Evolutionary conservation across 768 basidiomycete species (phyloP).

Genomic region (Kwoniella dejecticola): DNA sequence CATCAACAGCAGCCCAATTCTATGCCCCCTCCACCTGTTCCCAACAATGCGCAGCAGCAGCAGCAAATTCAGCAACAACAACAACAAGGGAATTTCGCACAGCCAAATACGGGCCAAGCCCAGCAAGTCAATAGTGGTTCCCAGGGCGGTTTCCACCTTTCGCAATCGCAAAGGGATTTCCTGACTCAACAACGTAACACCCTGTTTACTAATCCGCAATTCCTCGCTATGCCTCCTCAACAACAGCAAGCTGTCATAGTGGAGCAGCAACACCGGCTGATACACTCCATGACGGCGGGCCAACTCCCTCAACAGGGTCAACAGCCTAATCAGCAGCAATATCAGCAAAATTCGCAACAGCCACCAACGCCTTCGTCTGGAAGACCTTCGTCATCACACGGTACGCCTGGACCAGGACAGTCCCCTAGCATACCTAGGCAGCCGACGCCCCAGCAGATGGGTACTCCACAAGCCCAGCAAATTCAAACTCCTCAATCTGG

Average conservation of each 20-base stretch:
- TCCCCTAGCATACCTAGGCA: constrained; percentile 35
- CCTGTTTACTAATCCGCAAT: constrained; percentile 23
- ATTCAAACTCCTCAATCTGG: constrained; percentile 45
- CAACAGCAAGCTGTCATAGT: constrained; percentile 28
- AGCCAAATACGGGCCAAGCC: neutral
- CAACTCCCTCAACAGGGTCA: constrained; percentile 17
- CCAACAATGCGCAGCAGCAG: constrained; percentile 18
- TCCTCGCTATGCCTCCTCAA: constrained; percentile 26
- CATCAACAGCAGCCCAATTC: constrained; percentile 18
- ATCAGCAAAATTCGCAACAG: constrained; percentile 24
- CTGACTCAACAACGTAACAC: constrained; percentile 18
- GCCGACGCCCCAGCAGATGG: constrained; percentile 41
- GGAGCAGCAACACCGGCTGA: constrained; percentile 28
- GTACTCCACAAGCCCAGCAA: constrained; percentile 59
- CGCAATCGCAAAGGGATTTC: constrained; percentile 27
- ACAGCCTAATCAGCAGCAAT: constrained; percentile 24
- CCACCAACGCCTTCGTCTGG: constrained; percentile 12
- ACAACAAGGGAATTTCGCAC: constrained; percentile 10
- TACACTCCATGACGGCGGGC: constrained; percentile 17
- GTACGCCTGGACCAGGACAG: constrained; percentile 13
- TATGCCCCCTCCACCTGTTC: constrained; percentile 30
- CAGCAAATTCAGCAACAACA: constrained; percentile 13
- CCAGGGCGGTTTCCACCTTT: constrained; percentile 2
- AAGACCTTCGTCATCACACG: constrained; percentile 16
- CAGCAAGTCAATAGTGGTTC: neutral